Evolutionary conservation across 805 yeast species (phyloP), one percentile per base, ranked within the genome.

Genomic region (Spathaspora boniae): DNA sequence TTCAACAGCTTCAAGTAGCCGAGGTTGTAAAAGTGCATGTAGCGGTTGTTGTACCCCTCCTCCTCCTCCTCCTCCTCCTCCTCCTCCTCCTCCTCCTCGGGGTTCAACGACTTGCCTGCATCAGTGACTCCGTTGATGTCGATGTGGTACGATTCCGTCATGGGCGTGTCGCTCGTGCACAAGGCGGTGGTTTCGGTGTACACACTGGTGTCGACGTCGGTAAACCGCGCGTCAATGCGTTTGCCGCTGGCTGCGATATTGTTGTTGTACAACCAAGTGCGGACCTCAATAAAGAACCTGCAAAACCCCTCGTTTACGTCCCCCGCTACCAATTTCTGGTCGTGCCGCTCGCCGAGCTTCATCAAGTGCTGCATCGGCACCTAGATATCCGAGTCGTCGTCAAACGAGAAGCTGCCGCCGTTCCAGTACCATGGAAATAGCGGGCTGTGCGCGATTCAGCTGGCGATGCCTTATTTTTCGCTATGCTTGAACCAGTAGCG

Each of bases 151-250:
- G 14, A 20, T 11, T n/a, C 15, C n/a, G 33, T 29, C 18, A 25
- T 25, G 9, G 9, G 17, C 9, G 32, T 19, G 12, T 20, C 33
- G 18, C 26, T 18, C 8, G 16, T 15, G 22, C 32, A 21, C 16
- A 58, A 36, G 2, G 78, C 85, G 2, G 76, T 70, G 30, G 80
- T 62, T 44, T 79, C 84, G 33, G 79, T 63, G 46, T 76, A 80
- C 9, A 70, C 46, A 6, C 85, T 85, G 1, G 80, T 69, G 29
- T 72, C 70, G 7, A 69, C 65, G 48, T 80, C 85, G 34, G 79
- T 72, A 47, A 80, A 74, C 41, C 82, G 67, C 7, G 79, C 63
- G 40, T 58, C 63, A 16, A 58, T 55, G 34, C 51, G 51, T 42
- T 56, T 58, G 15, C 43, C 42, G 9, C 47, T 42, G n/a, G 38